These are phyloP conservation scores for Laetiporus sulphureus DNA, from an alignment of 1,284 basidiomycete species.

Conservation along the genomic window DNA sequence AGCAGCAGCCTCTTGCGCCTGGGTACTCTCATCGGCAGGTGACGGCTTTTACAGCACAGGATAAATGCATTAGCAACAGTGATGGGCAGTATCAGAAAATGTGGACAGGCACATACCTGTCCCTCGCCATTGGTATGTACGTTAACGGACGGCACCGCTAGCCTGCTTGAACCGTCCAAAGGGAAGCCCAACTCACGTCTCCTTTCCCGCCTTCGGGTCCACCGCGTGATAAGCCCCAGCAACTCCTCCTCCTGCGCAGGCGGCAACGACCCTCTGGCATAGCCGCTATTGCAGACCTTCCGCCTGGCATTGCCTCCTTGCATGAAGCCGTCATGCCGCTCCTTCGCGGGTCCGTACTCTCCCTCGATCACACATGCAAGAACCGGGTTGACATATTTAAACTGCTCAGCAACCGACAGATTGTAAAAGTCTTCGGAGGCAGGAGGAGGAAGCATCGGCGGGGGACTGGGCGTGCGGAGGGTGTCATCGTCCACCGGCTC, in stretches of 20 bases:
- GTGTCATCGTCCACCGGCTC: constrained; percentile 19
- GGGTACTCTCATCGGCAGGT: too few relatives aligned
- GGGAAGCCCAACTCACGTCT: constrained; percentile 17
- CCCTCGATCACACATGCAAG: constrained; percentile 50
- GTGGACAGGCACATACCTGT: too few relatives aligned
- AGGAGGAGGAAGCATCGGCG: constrained; percentile 32
- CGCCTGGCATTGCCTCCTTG: constrained; percentile 44
- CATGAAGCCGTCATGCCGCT: constrained; percentile 47
- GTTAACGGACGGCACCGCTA: not conserved
- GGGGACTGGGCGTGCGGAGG: constrained; percentile 29
- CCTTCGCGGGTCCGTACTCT: constrained; percentile 43
- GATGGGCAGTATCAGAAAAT: too few relatives aligned
- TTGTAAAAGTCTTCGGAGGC: constrained; percentile 34
- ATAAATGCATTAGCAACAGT: too few relatives aligned
- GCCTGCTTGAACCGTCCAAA: constrained; percentile 6
- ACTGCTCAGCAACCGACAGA: constrained; percentile 49
- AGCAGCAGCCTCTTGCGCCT: too few relatives aligned
- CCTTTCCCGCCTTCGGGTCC: constrained; percentile 41
- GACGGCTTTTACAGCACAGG: too few relatives aligned
- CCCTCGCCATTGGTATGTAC: not conserved
- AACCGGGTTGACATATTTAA: constrained; percentile 57
- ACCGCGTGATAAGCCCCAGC: constrained; percentile 38
- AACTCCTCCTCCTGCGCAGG: constrained; percentile 43
- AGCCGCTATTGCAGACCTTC: constrained; percentile 38
- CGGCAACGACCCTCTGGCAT: constrained; percentile 46